phyloP scores from a whole-genome alignment of 2,329 filamentous ascomycete genomes.

The Fusarium multiceps region DNA sequence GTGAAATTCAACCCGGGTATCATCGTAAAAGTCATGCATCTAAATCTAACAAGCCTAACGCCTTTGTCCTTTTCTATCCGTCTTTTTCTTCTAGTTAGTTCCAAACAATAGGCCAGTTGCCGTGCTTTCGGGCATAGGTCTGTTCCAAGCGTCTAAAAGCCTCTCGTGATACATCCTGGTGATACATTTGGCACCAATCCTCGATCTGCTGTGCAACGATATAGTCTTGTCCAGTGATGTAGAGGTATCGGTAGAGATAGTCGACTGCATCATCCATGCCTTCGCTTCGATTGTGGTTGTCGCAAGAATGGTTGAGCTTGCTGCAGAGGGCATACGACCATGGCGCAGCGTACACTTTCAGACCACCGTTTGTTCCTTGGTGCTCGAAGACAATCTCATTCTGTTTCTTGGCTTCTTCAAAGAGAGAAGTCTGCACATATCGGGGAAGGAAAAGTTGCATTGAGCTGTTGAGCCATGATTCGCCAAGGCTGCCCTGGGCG shows the following conservation, averaged over 20 bases:
- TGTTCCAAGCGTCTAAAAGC: constrained; percentile 26
- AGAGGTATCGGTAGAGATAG: constrained; percentile 34
- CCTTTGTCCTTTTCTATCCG: not conserved
- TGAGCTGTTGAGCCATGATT: constrained; percentile 41
- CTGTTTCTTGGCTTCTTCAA: constrained; percentile 25
- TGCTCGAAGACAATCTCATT: constrained; percentile 36
- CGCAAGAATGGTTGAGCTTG: constrained; percentile 38
- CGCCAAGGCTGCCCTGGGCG: constrained; percentile 29
- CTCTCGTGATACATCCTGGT: constrained; percentile 26
- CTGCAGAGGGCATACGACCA: constrained; percentile 39
- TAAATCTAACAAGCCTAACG: constrained; percentile 7
- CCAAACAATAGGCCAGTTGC: constrained; percentile 30
- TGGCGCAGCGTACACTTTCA: constrained; percentile 36
- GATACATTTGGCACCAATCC: constrained; percentile 33
- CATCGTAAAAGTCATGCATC: constrained; percentile 23
- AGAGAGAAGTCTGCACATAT: constrained; percentile 22
- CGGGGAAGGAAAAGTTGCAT: constrained; percentile 37
- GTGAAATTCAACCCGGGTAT: constrained; percentile 30
- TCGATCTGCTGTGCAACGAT: constrained; percentile 12
- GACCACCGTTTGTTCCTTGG: constrained; percentile 19
- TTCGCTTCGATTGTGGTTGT: constrained; percentile 28
- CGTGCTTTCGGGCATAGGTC: constrained; percentile 18
- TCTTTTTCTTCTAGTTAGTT: not conserved
- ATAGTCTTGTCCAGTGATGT: not conserved
- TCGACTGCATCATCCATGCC: constrained; percentile 38